Evolutionary conservation across 345 rosid genomes (phyloP).

Genomic region (Ceriops decandra): DNA sequence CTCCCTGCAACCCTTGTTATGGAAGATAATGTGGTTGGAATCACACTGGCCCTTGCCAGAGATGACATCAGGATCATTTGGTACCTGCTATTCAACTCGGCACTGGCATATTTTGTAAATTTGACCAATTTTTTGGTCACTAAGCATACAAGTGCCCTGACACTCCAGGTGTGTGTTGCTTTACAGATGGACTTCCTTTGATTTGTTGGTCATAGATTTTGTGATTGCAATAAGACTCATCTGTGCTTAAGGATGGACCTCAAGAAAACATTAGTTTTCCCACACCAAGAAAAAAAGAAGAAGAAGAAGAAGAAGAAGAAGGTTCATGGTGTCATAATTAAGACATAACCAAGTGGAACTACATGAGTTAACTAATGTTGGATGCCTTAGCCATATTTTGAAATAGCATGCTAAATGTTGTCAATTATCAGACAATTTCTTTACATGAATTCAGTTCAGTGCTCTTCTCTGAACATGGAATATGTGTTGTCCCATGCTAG

Average conservation of each 20-base stretch:
- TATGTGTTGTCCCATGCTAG: not conserved
- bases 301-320: not conserved
- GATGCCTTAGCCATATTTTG: no score
- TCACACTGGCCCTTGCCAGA: conserved; percentile 92
- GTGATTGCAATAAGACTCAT: not conserved
- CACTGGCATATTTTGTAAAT: conserved; percentile 90
- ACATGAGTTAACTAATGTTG: not conserved
- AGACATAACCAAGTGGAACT: not conserved
- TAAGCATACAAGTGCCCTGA: conserved; percentile 94
- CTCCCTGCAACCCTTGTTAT: conserved; percentile 91
- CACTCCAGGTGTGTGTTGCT: conserved; percentile 70
- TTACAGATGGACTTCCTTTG: not conserved
- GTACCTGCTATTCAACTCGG: conserved; percentile 94
- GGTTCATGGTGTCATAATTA: not conserved
- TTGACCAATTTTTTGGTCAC: conserved; percentile 98
- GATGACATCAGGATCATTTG: conserved; percentile 80
- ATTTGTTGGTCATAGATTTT: not conserved
- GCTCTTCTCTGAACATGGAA: not conserved
- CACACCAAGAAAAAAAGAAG: not conserved
- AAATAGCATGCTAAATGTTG: no score
- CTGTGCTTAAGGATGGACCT: not conserved
- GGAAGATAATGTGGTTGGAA: conserved; percentile 95
- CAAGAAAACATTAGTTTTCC: not conserved
- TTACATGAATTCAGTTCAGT: not conserved
- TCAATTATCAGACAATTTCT: no score